Evolutionary conservation across 164 flowering plant genomes (phyloP).

Genomic region (Paratinospora sagittata): DNA sequence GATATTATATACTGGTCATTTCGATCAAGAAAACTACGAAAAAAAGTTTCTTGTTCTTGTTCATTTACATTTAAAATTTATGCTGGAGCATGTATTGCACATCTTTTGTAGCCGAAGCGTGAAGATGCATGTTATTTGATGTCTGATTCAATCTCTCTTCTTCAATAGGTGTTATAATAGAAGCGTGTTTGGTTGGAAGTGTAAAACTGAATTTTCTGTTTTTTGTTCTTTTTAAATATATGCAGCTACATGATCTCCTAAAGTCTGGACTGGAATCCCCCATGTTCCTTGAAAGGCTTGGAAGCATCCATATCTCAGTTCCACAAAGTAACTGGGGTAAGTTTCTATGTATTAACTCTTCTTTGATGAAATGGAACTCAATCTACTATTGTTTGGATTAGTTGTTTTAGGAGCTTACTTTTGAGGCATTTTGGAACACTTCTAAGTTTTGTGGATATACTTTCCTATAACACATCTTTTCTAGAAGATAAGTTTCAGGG

Average conservation of each 20-base stretch:
- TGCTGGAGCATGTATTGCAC: too few species aligned
- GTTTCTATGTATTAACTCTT: conserved; percentile 4
- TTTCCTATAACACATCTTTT: too few species aligned
- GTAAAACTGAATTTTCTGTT: too few species aligned
- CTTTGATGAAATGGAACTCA: neutral
- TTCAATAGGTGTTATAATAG: neutral
- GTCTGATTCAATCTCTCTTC: neutral
- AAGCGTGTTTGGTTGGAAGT: too few species aligned
- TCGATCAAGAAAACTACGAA: too few species aligned
- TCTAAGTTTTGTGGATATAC: too few species aligned
- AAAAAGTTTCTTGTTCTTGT: too few species aligned
- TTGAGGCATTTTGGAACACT: neutral
- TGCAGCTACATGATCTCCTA: conserved; percentile 77
- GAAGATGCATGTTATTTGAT: too few species aligned
- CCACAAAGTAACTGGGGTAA: conserved; percentile 48
- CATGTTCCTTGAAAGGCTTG: conserved; percentile 75
- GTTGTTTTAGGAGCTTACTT: neutral
- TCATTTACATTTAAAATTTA: too few species aligned
- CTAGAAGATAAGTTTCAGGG: neutral
- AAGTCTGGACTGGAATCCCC: conserved; percentile 73
- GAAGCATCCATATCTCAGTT: conserved; percentile 46
- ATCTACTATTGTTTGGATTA: neutral
- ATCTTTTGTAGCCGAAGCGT: too few species aligned
- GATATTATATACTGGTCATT: too few species aligned
- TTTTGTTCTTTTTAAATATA: neutral